Conservation (phyloP, 345 rosid species). For the Limnanthes douglasii region DNA sequence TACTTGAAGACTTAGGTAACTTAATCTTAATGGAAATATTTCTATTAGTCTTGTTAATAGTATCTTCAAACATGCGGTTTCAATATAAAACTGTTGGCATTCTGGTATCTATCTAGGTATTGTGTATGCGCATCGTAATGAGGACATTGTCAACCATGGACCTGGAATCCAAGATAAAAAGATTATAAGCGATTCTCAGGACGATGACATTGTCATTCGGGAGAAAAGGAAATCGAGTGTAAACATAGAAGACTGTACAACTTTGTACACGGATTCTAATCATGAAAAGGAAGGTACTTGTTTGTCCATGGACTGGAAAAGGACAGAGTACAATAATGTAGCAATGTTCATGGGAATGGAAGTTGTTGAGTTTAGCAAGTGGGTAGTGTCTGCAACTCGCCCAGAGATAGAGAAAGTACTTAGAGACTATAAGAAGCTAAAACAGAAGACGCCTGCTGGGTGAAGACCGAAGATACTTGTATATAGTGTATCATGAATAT, state of each 20-base stretch:
- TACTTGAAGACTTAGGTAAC: constrained; percentile 53
- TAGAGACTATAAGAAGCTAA: constrained; percentile 32
- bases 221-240: constrained; percentile 10
- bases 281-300: constrained; percentile 9
- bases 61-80: too few relatives aligned
- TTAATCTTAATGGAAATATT: constrained; percentile 5
- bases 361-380: constrained; percentile 54
- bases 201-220: constrained; percentile 7
- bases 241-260: too few relatives aligned
- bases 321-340: constrained; percentile 27
- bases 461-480: constrained; percentile 4
- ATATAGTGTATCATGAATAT: not conserved
- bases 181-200: constrained; percentile 7
- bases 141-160: constrained; percentile 46
- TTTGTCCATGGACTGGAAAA: constrained; percentile 24
- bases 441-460: constrained; percentile 12
- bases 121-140: constrained; percentile 73
- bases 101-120: constrained; percentile 31
- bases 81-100: too few relatives aligned
- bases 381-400: constrained; percentile 48
- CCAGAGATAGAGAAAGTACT: constrained; percentile 34
- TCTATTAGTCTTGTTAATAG: too few relatives aligned
- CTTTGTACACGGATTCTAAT: constrained; percentile 1
- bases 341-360: constrained; percentile 57
- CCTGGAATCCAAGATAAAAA: constrained; percentile 7